Evolutionary conservation across 2,329 filamentous ascomycete species (phyloP).

Genomic region (Biscogniauxia marginata): DNA sequence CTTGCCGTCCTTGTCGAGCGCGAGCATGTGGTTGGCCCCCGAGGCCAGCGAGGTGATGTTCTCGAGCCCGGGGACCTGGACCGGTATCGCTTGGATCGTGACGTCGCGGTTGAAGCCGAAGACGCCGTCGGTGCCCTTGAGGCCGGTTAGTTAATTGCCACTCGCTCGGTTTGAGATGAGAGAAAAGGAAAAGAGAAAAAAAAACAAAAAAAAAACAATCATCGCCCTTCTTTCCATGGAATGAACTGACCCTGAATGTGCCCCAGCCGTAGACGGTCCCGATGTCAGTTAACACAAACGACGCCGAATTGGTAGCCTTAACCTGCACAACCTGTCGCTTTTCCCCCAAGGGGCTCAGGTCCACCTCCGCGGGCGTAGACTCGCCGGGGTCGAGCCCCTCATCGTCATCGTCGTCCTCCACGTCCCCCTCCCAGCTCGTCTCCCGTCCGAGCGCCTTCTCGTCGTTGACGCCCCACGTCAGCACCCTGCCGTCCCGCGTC

Average conservation of each 20-base stretch:
- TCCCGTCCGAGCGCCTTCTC: constrained; percentile 44
- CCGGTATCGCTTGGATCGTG: constrained; percentile 29
- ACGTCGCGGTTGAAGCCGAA: constrained; percentile 52
- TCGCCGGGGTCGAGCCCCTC: constrained; percentile 60
- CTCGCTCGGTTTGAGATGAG: constrained; percentile 6
- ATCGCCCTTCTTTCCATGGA: too few species aligned
- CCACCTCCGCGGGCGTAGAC: constrained; percentile 53
- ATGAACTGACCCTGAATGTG: constrained; percentile 59
- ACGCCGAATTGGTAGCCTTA: constrained; percentile 54
- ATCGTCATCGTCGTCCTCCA: constrained; percentile 34
- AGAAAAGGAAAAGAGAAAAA: background rate
- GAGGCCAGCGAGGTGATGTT: constrained; percentile 52
- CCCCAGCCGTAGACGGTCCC: constrained; percentile 67
- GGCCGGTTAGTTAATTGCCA: background rate
- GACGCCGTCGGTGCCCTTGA: constrained; percentile 41
- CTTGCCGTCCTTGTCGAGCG: constrained; percentile 47
- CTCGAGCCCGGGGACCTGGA: constrained; percentile 52
- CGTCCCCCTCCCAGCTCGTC: constrained; percentile 5
- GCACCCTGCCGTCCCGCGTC: constrained; percentile 59
- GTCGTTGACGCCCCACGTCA: constrained; percentile 66
- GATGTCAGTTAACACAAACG: constrained; percentile 59
- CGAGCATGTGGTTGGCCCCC: constrained; percentile 59
- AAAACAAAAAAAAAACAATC: constrained; percentile 16
- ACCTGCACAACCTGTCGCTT: constrained; percentile 49
- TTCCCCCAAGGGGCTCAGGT: constrained; percentile 30